Percentiles rank a stretch among this genome's conserved stretches.
These are phyloP conservation scores for Pythium monospermum DNA, from an alignment of 352 stramenopile genomes.

Conservation along the genomic window DNA sequence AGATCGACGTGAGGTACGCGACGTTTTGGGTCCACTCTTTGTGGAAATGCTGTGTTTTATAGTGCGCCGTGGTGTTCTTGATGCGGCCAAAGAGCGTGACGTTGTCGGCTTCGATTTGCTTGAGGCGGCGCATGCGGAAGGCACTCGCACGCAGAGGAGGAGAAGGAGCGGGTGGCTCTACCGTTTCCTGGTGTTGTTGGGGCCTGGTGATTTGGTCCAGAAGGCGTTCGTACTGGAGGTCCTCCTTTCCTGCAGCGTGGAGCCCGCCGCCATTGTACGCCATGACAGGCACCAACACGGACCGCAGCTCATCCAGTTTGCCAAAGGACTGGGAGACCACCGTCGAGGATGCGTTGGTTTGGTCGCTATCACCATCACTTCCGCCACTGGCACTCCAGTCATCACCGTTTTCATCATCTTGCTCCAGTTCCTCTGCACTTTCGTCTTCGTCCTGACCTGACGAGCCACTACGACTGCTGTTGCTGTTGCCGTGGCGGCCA, in stretches of 20 bases:
- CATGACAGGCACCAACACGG: slow-evolving; percentile 25
- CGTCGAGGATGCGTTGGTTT: too few relatives aligned
- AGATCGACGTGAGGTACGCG: slow-evolving; percentile 68
- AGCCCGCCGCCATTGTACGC: slow-evolving; percentile 10
- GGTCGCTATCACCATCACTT: not conserved
- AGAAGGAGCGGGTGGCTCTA: slow-evolving; percentile 21
- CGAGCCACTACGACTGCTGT: too few relatives aligned
- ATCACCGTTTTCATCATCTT: not conserved
- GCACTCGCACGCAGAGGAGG: slow-evolving; percentile 20
- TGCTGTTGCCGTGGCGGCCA: not conserved
- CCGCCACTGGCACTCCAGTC: not conserved
- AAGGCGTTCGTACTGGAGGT: slow-evolving; percentile 15
- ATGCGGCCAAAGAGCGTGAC: slow-evolving; percentile 49
- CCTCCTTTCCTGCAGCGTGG: not conserved
- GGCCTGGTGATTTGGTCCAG: slow-evolving; percentile 18
- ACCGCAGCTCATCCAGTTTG: slow-evolving; percentile 55
- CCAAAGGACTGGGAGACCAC: too few relatives aligned
- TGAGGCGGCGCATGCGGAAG: slow-evolving; percentile 46
- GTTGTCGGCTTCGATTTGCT: slow-evolving; percentile 65
- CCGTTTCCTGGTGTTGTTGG: slow-evolving; percentile 7
- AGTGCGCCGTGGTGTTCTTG: slow-evolving; percentile 55
- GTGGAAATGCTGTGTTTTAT: slow-evolving; percentile 47
- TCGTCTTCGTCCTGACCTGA: not conserved
- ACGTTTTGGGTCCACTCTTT: slow-evolving; percentile 68
- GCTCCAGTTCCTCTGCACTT: not conserved